Conservation (phyloP, 1,139 yeast genomes). For the Waltiozyma sp. region DNA sequence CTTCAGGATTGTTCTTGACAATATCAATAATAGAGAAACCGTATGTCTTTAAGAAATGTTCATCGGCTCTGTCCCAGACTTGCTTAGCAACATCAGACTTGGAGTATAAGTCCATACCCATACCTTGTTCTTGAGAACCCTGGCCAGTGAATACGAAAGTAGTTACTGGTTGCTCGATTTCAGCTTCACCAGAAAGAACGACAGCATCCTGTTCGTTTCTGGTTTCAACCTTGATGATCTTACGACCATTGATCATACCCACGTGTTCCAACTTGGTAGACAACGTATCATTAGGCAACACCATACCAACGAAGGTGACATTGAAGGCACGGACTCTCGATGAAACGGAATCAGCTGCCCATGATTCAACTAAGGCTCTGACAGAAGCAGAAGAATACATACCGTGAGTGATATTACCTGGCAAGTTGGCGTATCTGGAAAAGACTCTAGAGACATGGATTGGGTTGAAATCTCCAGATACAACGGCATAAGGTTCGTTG, state of each 20-base stretch:
- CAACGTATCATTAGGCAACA: constrained; percentile 85
- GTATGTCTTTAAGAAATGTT: constrained; percentile 82
- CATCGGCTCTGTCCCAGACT: constrained; percentile 97
- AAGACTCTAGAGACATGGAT: constrained; percentile 94
- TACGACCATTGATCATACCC: constrained; percentile 99
- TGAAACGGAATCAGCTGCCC: constrained; percentile 97
- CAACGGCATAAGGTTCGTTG: constrained; percentile 93
- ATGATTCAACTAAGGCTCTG: constrained; percentile 89
- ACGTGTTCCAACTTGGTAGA: constrained; percentile 86
- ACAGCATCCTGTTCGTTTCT: constrained; percentile 69
- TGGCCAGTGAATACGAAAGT: constrained; percentile 98
- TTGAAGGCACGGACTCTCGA: constrained; percentile 92
- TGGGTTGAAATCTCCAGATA: constrained; percentile 97
- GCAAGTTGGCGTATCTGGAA: constrained; percentile 84
- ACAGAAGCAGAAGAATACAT: constrained; percentile 97
- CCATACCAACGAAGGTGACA: constrained; percentile 93
- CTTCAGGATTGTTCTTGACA: constrained; percentile 92
- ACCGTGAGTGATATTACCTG: constrained; percentile 98
- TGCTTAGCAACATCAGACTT: constrained; percentile 84
- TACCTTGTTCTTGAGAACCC: constrained; percentile 99
- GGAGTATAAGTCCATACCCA: constrained; percentile 98
- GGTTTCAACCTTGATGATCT: constrained; percentile 87
- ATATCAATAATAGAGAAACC: constrained; percentile 96
- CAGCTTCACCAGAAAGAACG: constrained; percentile 92
- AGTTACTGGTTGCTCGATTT: constrained; percentile 94